Conservation (phyloP, 352 stramenopile species). For the Pythium insidiosum region DNA sequence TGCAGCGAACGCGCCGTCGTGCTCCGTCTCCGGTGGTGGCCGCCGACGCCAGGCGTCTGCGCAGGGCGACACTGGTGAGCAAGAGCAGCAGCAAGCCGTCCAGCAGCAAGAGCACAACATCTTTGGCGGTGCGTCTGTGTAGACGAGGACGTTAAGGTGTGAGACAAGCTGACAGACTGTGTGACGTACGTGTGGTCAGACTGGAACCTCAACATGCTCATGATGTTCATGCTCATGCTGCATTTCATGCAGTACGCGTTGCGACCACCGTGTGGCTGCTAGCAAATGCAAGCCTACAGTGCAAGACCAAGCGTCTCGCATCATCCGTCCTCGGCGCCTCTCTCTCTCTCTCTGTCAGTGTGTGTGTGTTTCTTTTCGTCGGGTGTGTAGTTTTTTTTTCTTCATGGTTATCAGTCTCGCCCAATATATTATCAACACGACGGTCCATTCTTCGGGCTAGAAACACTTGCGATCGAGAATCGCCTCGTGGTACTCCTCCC, state of each 20-base stretch:
- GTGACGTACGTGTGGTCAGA: slow-evolving; percentile 19
- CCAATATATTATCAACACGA: not conserved
- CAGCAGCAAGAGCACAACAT: slow-evolving; percentile 61
- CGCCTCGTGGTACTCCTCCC: slow-evolving; percentile 84
- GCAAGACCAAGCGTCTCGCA: too few species aligned
- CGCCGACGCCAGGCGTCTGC: slow-evolving; percentile 12
- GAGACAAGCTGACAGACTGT: slow-evolving; percentile 1
- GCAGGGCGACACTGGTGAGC: slow-evolving; percentile 9
- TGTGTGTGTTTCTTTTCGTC: too few species aligned
- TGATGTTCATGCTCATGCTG: slow-evolving; percentile 79
- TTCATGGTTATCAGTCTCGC: too few species aligned
- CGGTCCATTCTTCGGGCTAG: too few species aligned
- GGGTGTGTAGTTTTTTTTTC: too few species aligned
- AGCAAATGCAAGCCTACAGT: slow-evolving; percentile 11
- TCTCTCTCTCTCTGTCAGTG: too few species aligned
- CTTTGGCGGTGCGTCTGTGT: slow-evolving; percentile 56
- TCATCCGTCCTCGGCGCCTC: too few species aligned
- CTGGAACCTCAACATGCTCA: slow-evolving; percentile 77
- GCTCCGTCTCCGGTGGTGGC: slow-evolving; percentile 22
- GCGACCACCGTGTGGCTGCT: slow-evolving; percentile 77
- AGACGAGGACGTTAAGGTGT: not conserved
- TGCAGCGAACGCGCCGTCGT: slow-evolving; percentile 16
- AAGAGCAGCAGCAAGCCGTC: slow-evolving; percentile 10
- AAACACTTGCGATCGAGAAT: slow-evolving; percentile 85
- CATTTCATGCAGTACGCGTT: slow-evolving; percentile 87